Evolutionary conservation across 2,329 filamentous ascomycete species (phyloP).

Genomic region (Ophiostoma populinum): DNA sequence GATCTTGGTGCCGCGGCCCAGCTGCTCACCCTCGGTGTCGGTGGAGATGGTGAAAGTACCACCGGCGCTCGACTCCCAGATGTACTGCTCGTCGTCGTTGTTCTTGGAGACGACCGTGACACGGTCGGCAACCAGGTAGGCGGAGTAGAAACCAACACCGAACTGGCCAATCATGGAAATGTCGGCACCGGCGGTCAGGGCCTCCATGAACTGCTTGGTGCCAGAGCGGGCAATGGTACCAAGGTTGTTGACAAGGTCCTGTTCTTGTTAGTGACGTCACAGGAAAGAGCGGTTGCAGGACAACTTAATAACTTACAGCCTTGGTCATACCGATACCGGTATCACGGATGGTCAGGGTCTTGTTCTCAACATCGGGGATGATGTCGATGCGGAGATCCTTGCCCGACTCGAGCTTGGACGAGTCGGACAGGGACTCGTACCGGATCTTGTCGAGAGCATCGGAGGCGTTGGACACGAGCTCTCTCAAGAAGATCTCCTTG

Average conservation of each 20-base stretch:
- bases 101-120: conserved; percentile 94
- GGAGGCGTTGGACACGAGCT: conserved; percentile 94
- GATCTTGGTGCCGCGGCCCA: conserved; percentile 94
- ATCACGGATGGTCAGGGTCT: conserved; percentile 94
- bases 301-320: conserved; percentile 52
- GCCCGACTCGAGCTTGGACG: conserved; percentile 88
- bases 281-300: background rate
- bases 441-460: conserved; percentile 99
- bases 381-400: conserved; percentile 99
- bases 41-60: conserved; percentile 88
- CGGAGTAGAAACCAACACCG: conserved; percentile 99
- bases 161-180: conserved; percentile 99
- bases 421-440: conserved; percentile 95
- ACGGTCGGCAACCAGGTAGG: conserved; percentile 95
- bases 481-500: conserved; percentile 99
- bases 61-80: conserved; percentile 96
- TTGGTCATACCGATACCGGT: conserved; percentile 99
- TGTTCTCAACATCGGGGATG: conserved; percentile 91
- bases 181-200: conserved; percentile 91
- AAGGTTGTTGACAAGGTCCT: conserved; percentile 99
- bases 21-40: conserved; percentile 77
- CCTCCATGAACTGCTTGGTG: conserved; percentile 99
- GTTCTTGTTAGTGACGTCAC: background rate
- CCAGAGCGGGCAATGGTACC: conserved; percentile 98
- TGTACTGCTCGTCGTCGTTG: conserved; percentile 99